Evolutionary conservation across 2,329 filamentous ascomycete species (phyloP).

Genomic region (Ceratocystis diversiconidia): DNA sequence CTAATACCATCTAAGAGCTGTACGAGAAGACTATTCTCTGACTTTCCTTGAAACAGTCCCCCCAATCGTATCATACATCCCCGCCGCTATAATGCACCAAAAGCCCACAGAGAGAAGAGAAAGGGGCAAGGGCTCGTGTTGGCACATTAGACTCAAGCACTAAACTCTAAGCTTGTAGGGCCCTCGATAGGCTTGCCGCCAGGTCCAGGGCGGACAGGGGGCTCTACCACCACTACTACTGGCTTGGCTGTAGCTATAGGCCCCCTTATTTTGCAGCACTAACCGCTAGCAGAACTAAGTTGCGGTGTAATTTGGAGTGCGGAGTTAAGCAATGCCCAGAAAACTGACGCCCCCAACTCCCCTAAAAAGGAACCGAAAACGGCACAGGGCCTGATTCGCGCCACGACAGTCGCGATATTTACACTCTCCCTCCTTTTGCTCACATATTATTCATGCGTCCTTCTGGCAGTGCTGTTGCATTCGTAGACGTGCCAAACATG

Average conservation of each 20-base stretch:
- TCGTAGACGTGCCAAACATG: no score
- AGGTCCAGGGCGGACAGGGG: not conserved
- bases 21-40: no score
- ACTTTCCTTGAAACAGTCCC: no score
- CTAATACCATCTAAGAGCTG: not conserved
- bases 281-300: not conserved
- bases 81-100: no score
- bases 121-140: not conserved
- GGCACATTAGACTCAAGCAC: not conserved
- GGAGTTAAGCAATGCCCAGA: not conserved
- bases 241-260: not conserved
- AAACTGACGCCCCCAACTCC: no score
- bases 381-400: no score
- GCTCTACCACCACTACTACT: not conserved
- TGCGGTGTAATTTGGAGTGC: not conserved
- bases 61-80: no score
- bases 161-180: not conserved
- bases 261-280: not conserved
- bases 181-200: not conserved
- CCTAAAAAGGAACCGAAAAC: no score
- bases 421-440: no score
- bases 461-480: no score
- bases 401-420: no score
- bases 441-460: no score
- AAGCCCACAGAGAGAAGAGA: not conserved